Evolutionary conservation across 306 rosid genomes (phyloP), one percentile per base, ranked within the genome.

Genomic region (Canavalia gladiata): DNA sequence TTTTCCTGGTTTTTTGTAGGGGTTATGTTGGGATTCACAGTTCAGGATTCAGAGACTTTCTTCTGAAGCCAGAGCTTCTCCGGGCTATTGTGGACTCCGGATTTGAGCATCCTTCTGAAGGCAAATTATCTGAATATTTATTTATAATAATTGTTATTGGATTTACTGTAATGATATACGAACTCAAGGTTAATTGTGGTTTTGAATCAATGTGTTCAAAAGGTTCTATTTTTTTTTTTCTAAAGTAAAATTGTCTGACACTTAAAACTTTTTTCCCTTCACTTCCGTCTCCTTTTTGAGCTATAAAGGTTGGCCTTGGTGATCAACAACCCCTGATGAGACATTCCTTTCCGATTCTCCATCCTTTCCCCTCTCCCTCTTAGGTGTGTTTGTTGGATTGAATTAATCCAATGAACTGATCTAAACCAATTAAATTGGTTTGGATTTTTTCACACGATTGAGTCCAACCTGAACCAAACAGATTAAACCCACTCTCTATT

Each of bases 91-190:
- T 95, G 60, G 99, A 96, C 86, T 96, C 99, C 0, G 99, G 99
- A 63, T 96, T 96, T 90, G 99, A 96, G 92, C 99, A 96, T 84
- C 99, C 99, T 41, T 96, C 99, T 35, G 99, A 96, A 96, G 99
- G 99, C 90, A 90, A 80, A 37, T 62, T 64, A 5, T 55, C 39
- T 0, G 75, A 31, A 46, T 31, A 6, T 9, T 34, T 42, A 43
- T 33, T 34, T 72, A 2, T 73, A 47, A 39, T 58, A 11, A 4
- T 4, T 67, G 11, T 76, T 10, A 8, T 33, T 64, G 2, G 57
- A 25, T 8, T 52, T 65, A 29, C 3, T 33, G 29, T 8, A 35
- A 9, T 62, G 6, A 25, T 69, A 25, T 75, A 49, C 4, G 3
- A 42, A 34, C 56, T 31, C 25, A 18, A 18, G 25, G 25, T 18